Percentiles rank a stretch among this genome's conserved stretches.
phyloP scores from a whole-genome alignment of 768 basidiomycete species.

The Pisolithus microcarpus region DNA sequence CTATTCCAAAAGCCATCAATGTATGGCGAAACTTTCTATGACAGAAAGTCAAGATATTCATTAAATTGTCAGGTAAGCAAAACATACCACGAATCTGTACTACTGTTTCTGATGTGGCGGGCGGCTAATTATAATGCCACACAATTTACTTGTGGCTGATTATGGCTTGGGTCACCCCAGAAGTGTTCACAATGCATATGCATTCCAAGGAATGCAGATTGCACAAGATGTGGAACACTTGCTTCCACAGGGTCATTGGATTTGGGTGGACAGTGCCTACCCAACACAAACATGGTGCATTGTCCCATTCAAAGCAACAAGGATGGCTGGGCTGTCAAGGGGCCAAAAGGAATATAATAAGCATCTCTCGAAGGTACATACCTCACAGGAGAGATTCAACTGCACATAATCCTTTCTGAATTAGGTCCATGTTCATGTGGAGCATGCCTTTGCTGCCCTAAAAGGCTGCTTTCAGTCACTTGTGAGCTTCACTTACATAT shows the following conservation, averaged over 20 bases:
- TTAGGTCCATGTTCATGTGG: conserved; percentile 1
- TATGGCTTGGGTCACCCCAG: conserved; percentile 5
- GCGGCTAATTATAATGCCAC: conserved; percentile 1
- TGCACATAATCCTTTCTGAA: neutral
- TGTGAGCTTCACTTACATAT: neutral
- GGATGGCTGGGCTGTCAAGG: neutral
- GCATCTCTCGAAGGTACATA: conserved; percentile 7
- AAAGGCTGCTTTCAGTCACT: conserved; percentile 2
- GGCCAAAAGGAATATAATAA: conserved; percentile 3
- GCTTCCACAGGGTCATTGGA: conserved; percentile 2
- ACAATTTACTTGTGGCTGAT: conserved; percentile 4
- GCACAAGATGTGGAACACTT: neutral
- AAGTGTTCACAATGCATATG: conserved; percentile 7
- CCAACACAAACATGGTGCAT: conserved; percentile 4
- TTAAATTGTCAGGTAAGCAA: conserved; percentile 11
- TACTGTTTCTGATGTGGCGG: neutral
- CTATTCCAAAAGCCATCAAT: conserved; percentile 6
- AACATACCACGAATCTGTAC: neutral
- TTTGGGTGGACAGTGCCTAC: conserved; percentile 12
- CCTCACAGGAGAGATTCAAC: neutral
- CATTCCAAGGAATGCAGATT: conserved; percentile 1
- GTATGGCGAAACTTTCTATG: conserved; percentile 6
- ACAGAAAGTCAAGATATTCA: conserved; percentile 13
- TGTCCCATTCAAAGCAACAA: neutral
- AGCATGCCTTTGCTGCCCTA: conserved; percentile 2